These are phyloP conservation scores for Sextonia rubra DNA, from an alignment of 164 flowering plant genomes.

Conservation along the genomic window DNA sequence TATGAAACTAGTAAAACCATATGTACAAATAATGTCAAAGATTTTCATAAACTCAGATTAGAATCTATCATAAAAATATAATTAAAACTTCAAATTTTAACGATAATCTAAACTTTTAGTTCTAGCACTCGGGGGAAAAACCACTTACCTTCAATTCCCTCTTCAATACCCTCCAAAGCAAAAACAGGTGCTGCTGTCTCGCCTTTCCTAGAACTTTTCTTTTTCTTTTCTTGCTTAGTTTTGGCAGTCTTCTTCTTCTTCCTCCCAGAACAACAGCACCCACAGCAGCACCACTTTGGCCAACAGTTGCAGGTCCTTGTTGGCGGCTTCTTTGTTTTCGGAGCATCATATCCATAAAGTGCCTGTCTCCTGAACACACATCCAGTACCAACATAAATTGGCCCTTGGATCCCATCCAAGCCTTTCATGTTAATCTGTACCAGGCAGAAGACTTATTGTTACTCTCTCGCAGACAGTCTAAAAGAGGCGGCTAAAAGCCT, in stretches of 20 bases:
- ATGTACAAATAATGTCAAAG: too few species aligned
- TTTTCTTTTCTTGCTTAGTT: slow-evolving; percentile 42
- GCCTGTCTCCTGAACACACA: slow-evolving; percentile 73
- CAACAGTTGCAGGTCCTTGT: slow-evolving; percentile 56
- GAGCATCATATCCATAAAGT: slow-evolving; percentile 63
- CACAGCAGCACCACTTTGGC: slow-evolving; percentile 62
- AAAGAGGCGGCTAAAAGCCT: background rate
- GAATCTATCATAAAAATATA: background rate
- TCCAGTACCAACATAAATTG: slow-evolving; percentile 79
- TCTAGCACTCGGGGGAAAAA: background rate
- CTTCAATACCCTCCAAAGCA: slow-evolving; percentile 44
- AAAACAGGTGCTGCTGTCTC: slow-evolving; percentile 28
- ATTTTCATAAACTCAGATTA: too few species aligned
- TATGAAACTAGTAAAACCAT: background rate
- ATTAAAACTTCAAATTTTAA: too few species aligned
- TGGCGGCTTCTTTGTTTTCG: slow-evolving; percentile 45
- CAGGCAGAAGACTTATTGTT: background rate
- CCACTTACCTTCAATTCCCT: slow-evolving; percentile 45
- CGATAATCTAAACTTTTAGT: too few species aligned
- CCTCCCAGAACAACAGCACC: slow-evolving; percentile 36
- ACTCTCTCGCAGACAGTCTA: background rate
- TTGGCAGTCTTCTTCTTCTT: slow-evolving; percentile 43
- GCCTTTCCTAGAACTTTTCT: slow-evolving; percentile 25
- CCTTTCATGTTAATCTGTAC: slow-evolving; percentile 76
- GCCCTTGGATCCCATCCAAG: slow-evolving; percentile 80